A percentile compares a stretch with the other conserved stretches of the same genome.
These are phyloP conservation scores for Sanghuangporus sanghuang DNA, from an alignment of 1,284 basidiomycete genomes.

Conservation along the genomic window DNA sequence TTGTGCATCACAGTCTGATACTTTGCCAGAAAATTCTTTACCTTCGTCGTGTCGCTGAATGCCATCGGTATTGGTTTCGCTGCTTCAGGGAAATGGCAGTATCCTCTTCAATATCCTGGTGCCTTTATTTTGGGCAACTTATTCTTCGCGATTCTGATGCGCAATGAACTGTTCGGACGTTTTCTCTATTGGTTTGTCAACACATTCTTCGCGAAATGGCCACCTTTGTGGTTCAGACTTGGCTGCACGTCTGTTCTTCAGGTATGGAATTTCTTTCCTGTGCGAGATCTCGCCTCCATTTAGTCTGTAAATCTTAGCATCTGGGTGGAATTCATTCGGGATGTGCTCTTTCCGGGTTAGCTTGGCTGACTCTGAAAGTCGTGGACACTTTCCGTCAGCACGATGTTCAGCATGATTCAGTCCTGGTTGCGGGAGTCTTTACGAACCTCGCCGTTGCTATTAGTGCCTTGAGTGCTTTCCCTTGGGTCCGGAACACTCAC, in stretches of 20 bases:
- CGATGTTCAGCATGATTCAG: slow-evolving; percentile 43
- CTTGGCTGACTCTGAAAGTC: slow-evolving; percentile 61
- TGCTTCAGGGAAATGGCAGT: slow-evolving; percentile 59
- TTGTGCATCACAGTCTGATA: not conserved
- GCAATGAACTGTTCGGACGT: slow-evolving; percentile 55
- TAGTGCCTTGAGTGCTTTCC: slow-evolving; percentile 56
- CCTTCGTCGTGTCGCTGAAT: slow-evolving; percentile 51
- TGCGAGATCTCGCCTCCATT: not conserved
- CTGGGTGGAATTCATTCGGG: slow-evolving; percentile 74
- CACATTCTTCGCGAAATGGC: slow-evolving; percentile 62
- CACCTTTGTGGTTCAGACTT: slow-evolving; percentile 64
- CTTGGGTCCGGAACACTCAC: slow-evolving; percentile 69
- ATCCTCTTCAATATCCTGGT: slow-evolving; percentile 52
- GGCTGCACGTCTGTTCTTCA: slow-evolving; percentile 67
- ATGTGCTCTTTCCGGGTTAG: slow-evolving; percentile 60
- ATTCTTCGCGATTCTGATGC: slow-evolving; percentile 47
- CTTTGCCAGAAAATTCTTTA: slow-evolving; percentile 58
- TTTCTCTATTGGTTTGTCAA: slow-evolving; percentile 46
- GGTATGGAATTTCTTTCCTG: slow-evolving; percentile 28
- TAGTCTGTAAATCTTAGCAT: slow-evolving; percentile 38
- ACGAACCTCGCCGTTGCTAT: slow-evolving; percentile 51
- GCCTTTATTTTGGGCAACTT: slow-evolving; percentile 56
- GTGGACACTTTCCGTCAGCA: slow-evolving; percentile 46
- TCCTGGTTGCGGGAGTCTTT: slow-evolving; percentile 53
- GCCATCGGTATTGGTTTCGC: slow-evolving; percentile 56